Percentiles rank a stretch among this genome's conserved stretches.
Evolutionary conservation across 441 rosid species (phyloP).

Genomic region (Bruguiera hainesii): DNA sequence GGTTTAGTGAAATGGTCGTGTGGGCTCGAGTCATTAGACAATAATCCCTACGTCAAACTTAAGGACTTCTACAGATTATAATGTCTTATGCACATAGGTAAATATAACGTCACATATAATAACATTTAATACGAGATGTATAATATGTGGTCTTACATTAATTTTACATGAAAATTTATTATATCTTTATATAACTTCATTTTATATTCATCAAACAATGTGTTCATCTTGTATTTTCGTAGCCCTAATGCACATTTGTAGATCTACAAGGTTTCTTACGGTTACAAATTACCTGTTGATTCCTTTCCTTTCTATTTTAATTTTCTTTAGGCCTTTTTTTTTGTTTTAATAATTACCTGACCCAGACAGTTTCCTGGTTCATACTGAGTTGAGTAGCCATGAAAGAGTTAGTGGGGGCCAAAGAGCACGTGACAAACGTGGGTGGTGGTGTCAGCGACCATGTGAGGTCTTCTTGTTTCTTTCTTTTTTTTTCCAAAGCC

Average conservation of each 20-base stretch:
- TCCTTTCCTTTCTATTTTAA: no score
- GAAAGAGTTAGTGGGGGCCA: constrained; percentile 23
- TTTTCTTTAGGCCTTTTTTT: no score
- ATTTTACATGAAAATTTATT: no score
- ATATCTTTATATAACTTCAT: no score
- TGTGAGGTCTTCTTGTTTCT: constrained; percentile 33
- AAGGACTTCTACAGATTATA: neutral
- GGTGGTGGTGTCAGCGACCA: constrained; percentile 51
- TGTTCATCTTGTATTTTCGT: no score
- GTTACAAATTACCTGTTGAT: neutral
- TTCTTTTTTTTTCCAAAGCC: neutral
- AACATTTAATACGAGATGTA: no score
- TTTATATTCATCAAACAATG: no score
- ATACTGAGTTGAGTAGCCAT: no score
- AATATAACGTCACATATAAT: neutral
- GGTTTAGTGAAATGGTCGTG: neutral
- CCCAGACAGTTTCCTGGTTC: no score
- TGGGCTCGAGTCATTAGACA: constrained; percentile 7
- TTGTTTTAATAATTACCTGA: no score
- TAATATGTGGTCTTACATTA: no score
- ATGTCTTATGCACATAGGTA: no score
- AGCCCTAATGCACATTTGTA: neutral
- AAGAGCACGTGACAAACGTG: constrained; percentile 54
- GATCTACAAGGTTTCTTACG: constrained; percentile 37
- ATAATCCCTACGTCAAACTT: constrained; percentile 34